Conservation (phyloP, 2,329 filamentous ascomycete species). For the Whalleya microplaca region DNA sequence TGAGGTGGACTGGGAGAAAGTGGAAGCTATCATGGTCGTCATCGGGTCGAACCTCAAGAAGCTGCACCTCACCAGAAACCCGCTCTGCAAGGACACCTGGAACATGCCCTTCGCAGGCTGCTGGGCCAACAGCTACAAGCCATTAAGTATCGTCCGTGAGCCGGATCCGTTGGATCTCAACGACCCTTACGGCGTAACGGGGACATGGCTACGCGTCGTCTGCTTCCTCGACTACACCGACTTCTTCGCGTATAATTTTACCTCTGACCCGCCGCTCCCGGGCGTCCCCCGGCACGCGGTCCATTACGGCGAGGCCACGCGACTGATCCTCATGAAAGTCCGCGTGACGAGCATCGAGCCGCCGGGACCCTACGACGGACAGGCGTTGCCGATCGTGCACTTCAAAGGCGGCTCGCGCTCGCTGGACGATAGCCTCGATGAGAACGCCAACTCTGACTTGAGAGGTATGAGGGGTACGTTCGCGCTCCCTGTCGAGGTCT, state of each 20-base stretch:
- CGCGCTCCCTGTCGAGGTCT: neutral
- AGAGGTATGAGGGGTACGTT: constrained; percentile 53
- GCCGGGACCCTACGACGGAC: constrained; percentile 60
- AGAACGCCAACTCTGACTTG: constrained; percentile 69
- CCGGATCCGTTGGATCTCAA: constrained; percentile 50
- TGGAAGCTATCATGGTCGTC: constrained; percentile 74
- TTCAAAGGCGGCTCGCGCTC: constrained; percentile 67
- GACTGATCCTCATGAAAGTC: constrained; percentile 71
- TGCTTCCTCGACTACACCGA: constrained; percentile 70
- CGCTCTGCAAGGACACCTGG: constrained; percentile 58
- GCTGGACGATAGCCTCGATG: constrained; percentile 67
- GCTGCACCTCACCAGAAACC: constrained; percentile 48
- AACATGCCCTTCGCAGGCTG: constrained; percentile 58
- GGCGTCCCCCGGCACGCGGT: constrained; percentile 56
- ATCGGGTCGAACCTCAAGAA: constrained; percentile 64
- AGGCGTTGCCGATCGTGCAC: constrained; percentile 65
- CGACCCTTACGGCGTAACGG: constrained; percentile 73
- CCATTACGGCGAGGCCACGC: constrained; percentile 66
- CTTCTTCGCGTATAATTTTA: constrained; percentile 74
- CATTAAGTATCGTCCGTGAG: constrained; percentile 39
- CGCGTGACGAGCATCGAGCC: constrained; percentile 63
- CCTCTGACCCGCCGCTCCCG: constrained; percentile 43
- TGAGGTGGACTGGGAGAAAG: constrained; percentile 77
- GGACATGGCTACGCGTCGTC: constrained; percentile 69
- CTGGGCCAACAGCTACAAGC: constrained; percentile 54